Base-by-base conservation (phyloP, 1,284 basidiomycete genomes). In the Schizophyllum commune region DNA sequence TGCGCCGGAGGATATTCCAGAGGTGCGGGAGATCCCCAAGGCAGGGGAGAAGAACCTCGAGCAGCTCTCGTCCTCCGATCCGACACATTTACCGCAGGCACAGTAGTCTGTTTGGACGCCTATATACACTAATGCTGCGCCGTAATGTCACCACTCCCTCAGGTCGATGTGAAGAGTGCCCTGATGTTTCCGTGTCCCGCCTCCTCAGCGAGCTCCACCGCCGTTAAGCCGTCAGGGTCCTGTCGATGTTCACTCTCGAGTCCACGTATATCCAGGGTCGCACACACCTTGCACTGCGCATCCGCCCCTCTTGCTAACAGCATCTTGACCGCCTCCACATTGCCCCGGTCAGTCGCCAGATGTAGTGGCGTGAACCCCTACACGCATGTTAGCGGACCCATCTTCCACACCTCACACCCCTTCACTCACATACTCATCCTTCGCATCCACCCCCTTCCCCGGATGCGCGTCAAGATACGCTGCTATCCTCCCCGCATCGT, bases 341-440 rank as follows among this genome's bases (percentile, higher is more conserved):
- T 81, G 0, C 93, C 94, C 70, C 94, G 79, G 69, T 96, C 94
- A 19, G 85, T 84, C 0, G 94, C 93, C 0, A 96, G 79, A 68
- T 96, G 94, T 22, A 96, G 72, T 13, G 93, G 81, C 0, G 93
- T 91, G 70, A 91, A 94, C 34, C 91, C 93, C 91, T 95, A 69
- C 2, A 65, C 57, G 60, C 32, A 32, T 53, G 55, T 55, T 39
- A 47, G 39, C 39, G 3, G 27, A 9, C 39, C 34, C 39, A 47
- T 47, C 57, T 56, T 61, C 34, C 56, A 56, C 52, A 34, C 51
- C 56, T 58, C 22, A 52, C 47, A 55, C 59, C 61, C 32, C 15
- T 27, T 13, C 52, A 63, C 58, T 17, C 39, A 94, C 92, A 75
- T 83, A 90, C 74, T 89, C 75, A 63, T 82, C 78, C 21, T 68